These are phyloP conservation scores for Lactifluus pinguis DNA, from an alignment of 768 basidiomycete species.

Conservation along the genomic window DNA sequence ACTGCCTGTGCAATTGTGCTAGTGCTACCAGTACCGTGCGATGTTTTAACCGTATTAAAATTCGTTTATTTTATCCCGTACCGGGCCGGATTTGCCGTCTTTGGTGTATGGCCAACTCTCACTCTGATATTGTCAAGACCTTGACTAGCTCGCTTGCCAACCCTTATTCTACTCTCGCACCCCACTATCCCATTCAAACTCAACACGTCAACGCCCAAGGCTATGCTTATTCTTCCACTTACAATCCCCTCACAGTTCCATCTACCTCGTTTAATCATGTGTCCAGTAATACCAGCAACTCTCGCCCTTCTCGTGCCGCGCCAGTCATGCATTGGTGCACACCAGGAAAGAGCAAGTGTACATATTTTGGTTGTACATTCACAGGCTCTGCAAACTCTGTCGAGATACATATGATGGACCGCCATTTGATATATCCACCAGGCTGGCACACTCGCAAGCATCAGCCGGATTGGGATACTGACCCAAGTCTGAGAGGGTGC, in stretches of 20 bases:
- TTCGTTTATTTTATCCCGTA: not conserved
- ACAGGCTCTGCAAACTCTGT: slow-evolving; percentile 60
- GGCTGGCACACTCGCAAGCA: slow-evolving; percentile 54
- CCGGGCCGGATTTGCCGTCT: not conserved
- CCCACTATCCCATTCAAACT: slow-evolving; percentile 18
- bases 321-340: slow-evolving; percentile 43
- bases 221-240: slow-evolving; percentile 28
- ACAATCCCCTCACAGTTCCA: slow-evolving; percentile 14
- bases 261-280: slow-evolving; percentile 1
- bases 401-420: slow-evolving; percentile 80
- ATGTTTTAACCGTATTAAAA: slow-evolving; percentile 16
- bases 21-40: slow-evolving; percentile 18
- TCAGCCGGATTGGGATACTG: slow-evolving; percentile 67
- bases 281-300: not conserved
- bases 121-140: slow-evolving; percentile 18
- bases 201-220: slow-evolving; percentile 26
- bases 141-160: slow-evolving; percentile 23
- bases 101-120: not conserved
- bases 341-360: slow-evolving; percentile 51
- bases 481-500: slow-evolving; percentile 73
- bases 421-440: slow-evolving; percentile 76
- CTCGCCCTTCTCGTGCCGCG: not conserved
- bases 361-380: slow-evolving; percentile 56
- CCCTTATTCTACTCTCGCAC: slow-evolving; percentile 24
- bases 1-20: slow-evolving; percentile 20